Base-by-base conservation (phyloP, 768 basidiomycete genomes). In the Botryobasidium botryosum region DNA sequence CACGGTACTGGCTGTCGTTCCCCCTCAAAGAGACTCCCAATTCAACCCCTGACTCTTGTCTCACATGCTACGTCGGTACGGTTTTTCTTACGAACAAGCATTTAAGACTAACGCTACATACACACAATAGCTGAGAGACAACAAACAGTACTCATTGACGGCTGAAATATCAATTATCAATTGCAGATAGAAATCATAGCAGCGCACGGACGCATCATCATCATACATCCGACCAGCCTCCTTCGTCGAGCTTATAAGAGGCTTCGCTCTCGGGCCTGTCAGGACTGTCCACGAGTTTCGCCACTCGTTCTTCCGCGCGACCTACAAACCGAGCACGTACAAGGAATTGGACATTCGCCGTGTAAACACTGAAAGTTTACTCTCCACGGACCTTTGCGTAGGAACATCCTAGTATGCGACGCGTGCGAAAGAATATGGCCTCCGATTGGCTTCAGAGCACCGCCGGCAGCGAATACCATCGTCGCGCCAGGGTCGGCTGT, bases 391-490 rank as follows among this genome's bases (percentile, higher is more conserved):
- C 85, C 85, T 72, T 88, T 88, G n/a, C 85, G 74, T 50, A 88
- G 67, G 58, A 82, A 86, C 55, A 88, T 70, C 44, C 85, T 70
- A 6, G 84, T 86, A 3, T 86, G 77, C n/a, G 85, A 88, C 15
- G 86, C 83, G 56, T 77, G 85, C 0, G 85, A 88, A 35, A 88
- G 63, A 50, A 88, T 86, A 55, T 88, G 85, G 0, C 85, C 85
- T 31, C 84, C 85, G n/a, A 54, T 42, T 12, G 62, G 59, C 52
- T 64, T 64, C 6, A 61, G 68, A 17, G 83, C 84, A 27, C 87
- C 84, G 32, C 88, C 90, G 21, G 87, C 90, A 33, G 91, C 90
- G 55, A 96, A 96, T 40, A 85, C 85, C 78, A 84, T 84, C 2
- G 82, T 86, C 40, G 88, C 90, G 40, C 91, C 91, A 18, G 91